Percentiles rank a stretch among this genome's conserved stretches.
Evolutionary conservation across 176 grass and related monocot genomes (phyloP).

Genomic region (Panicum miliaceum): DNA sequence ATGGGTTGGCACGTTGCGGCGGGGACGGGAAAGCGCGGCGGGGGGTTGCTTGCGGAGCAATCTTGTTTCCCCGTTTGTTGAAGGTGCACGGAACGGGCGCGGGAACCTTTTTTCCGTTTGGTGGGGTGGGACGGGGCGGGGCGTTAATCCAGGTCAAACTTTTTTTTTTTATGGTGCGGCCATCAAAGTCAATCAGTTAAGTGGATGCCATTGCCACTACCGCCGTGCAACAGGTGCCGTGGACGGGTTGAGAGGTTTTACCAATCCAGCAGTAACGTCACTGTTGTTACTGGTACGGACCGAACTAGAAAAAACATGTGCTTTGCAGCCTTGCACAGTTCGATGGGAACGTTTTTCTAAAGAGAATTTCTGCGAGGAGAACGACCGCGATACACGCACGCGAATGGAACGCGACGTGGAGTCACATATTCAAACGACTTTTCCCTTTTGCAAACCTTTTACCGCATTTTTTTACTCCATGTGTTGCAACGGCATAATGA

Average conservation of each 20-base stretch:
- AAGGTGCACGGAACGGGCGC: slow-evolving; percentile 30
- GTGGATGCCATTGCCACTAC: neutral
- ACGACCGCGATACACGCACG: neutral
- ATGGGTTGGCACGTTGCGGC: slow-evolving; percentile 11
- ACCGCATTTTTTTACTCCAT: neutral
- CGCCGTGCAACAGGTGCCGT: neutral
- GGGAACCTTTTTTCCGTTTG: neutral
- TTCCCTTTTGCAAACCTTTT: neutral
- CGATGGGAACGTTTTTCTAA: neutral
- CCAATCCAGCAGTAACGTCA: neutral
- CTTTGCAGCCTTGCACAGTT: neutral
- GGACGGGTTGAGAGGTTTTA: neutral
- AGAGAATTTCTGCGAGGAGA: neutral
- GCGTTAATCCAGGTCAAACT: neutral
- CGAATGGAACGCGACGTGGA: neutral
- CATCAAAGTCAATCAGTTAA: neutral
- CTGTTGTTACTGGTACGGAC: neutral
- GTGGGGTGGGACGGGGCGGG: neutral
- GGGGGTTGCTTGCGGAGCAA: slow-evolving; percentile 29
- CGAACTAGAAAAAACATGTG: slow-evolving; percentile 5
- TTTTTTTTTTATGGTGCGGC: too few species aligned
- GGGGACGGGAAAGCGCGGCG: neutral
- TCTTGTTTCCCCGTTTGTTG: slow-evolving; percentile 6
- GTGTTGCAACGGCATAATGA: neutral
- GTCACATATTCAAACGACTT: neutral